Evolutionary conservation across 768 basidiomycete genomes (phyloP).

Genomic region (Calocera viscosa): DNA sequence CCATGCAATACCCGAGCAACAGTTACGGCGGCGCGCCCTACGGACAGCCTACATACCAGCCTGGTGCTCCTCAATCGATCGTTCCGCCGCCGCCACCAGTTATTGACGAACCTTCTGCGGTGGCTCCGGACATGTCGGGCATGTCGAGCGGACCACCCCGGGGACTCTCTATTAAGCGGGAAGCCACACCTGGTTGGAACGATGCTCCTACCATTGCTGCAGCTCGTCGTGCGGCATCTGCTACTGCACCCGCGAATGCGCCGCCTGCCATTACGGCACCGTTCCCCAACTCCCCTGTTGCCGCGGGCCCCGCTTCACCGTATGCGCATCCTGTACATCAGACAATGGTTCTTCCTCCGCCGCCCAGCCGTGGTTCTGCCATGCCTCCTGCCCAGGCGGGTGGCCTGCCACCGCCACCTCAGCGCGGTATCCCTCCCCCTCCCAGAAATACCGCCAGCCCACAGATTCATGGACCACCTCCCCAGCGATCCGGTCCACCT

Average conservation of each 20-base stretch:
- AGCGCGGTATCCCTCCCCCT: slow-evolving; percentile 31
- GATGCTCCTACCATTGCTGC: slow-evolving; percentile 54
- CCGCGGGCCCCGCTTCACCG: slow-evolving; percentile 13
- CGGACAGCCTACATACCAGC: slow-evolving; percentile 19
- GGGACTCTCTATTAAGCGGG: slow-evolving; percentile 36
- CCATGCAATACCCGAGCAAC: slow-evolving; percentile 11
- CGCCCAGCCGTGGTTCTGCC: slow-evolving; percentile 36
- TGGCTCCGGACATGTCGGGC: slow-evolving; percentile 32
- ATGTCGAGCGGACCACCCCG: slow-evolving; percentile 43
- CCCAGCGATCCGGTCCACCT: slow-evolving; percentile 12
- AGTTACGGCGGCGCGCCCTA: slow-evolving; percentile 13
- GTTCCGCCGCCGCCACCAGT: slow-evolving; percentile 30
- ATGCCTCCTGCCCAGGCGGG: slow-evolving; percentile 10
- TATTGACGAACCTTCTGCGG: slow-evolving; percentile 29
- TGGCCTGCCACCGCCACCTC: slow-evolving; percentile 26
- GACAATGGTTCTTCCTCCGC: slow-evolving; percentile 18
- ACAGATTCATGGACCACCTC: slow-evolving; percentile 33
- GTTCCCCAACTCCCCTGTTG: slow-evolving; percentile 54
- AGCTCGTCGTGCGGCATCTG: slow-evolving; percentile 41
- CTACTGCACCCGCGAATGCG: slow-evolving; percentile 36
- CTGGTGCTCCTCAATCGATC: slow-evolving; percentile 20
- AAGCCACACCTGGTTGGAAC: slow-evolving; percentile 76
- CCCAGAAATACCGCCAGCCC: slow-evolving; percentile 18
- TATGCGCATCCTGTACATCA: slow-evolving; percentile 16
- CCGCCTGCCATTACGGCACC: slow-evolving; percentile 71